A percentile compares a stretch with the other conserved stretches of the same genome.
Conservation (phyloP, 441 rosid genomes). For the Bruguiera hainesii region DNA sequence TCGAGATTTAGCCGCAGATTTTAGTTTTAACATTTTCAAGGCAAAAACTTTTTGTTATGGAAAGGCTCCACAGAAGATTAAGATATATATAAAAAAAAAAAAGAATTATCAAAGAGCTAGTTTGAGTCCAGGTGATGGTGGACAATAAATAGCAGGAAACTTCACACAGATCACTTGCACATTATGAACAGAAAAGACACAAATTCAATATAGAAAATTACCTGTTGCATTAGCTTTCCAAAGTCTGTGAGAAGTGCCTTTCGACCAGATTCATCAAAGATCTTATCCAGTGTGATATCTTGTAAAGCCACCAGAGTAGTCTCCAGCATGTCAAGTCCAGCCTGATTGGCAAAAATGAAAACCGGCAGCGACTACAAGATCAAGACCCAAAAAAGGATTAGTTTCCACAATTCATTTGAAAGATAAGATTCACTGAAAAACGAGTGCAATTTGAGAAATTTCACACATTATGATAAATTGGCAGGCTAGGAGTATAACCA, state of each 20-base stretch:
- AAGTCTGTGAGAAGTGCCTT: slow-evolving; percentile 67
- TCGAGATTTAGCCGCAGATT: neutral
- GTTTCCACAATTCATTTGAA: neutral
- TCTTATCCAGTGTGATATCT: slow-evolving; percentile 83
- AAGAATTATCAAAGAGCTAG: neutral
- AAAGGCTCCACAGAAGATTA: too few relatives aligned
- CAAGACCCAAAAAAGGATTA: neutral
- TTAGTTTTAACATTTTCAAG: too few relatives aligned
- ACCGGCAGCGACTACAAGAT: slow-evolving; percentile 67
- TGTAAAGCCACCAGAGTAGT: slow-evolving; percentile 92
- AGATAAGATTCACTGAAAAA: neutral
- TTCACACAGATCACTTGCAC: neutral
- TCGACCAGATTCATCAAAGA: slow-evolving; percentile 81
- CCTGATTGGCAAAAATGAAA: slow-evolving; percentile 89
- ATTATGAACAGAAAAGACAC: neutral
- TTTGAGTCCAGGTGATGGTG: neutral
- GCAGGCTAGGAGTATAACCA: neutral
- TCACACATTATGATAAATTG: neutral
- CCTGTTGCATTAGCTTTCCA: slow-evolving; percentile 91
- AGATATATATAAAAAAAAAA: too few relatives aligned
- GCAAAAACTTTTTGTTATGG: too few relatives aligned
- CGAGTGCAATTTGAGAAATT: neutral
- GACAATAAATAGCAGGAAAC: too few relatives aligned
- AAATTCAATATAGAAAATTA: slow-evolving; percentile 8
- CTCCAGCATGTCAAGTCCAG: slow-evolving; percentile 95